These are phyloP conservation scores for Rubia balearica DNA, from an alignment of 305 asterid genomes.

Conservation along the genomic window DNA sequence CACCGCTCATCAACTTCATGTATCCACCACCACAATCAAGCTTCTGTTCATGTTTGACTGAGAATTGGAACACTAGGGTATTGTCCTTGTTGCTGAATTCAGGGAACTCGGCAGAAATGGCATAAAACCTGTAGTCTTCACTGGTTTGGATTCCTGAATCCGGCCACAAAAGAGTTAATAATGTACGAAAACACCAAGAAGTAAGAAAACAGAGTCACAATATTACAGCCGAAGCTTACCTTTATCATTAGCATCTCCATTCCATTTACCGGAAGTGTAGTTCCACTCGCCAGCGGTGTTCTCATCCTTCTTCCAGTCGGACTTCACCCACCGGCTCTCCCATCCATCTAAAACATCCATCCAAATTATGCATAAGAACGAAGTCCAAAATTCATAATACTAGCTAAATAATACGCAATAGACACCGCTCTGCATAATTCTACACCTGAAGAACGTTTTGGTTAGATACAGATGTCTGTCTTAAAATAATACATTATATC, in stretches of 20 bases:
- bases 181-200: neutral
- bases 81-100: slow-evolving; percentile 91
- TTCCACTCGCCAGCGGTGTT: slow-evolving; percentile 95
- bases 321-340: slow-evolving; percentile 91
- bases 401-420: neutral
- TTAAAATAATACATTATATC: neutral
- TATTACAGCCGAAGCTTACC: slow-evolving; percentile 30
- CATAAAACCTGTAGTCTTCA: slow-evolving; percentile 87
- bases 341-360: slow-evolving; percentile 56
- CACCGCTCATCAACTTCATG: slow-evolving; percentile 90
- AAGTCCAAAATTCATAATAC: neutral
- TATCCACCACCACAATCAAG: slow-evolving; percentile 99
- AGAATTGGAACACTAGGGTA: slow-evolving; percentile 79
- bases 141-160: slow-evolving; percentile 91
- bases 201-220: neutral
- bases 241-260: slow-evolving; percentile 76
- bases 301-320: slow-evolving; percentile 97
- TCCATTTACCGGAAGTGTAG: slow-evolving; percentile 92
- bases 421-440: neutral
- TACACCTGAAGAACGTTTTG: neutral
- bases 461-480: neutral
- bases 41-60: slow-evolving; percentile 96
- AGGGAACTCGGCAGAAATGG: slow-evolving; percentile 92
- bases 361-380: neutral
- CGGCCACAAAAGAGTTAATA: slow-evolving; percentile 5